A percentile compares a stretch with the other conserved stretches of the same genome.
phyloP scores from a whole-genome alignment of 2,329 filamentous ascomycete species.

The Alternaria ventricosa region DNA sequence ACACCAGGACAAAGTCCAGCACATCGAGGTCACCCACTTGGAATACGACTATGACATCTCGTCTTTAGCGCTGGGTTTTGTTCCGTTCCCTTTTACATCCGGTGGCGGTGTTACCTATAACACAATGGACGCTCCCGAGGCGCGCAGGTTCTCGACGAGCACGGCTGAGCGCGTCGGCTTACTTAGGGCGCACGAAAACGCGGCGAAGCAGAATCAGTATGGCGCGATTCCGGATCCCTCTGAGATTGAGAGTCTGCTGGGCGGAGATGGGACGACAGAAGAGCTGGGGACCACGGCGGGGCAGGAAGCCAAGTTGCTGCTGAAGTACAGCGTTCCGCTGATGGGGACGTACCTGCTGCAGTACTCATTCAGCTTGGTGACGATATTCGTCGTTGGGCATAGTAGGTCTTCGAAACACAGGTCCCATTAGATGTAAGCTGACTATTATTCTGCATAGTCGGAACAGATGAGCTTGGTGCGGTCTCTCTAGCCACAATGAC shows the following conservation, averaged over 20 bases:
- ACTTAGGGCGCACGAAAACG: conserved; percentile 27
- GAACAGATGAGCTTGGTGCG: conserved; percentile 60
- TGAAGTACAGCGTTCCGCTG: conserved; percentile 57
- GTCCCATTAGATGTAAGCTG: background rate
- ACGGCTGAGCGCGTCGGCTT: conserved; percentile 37
- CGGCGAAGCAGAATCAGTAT: conserved; percentile 32
- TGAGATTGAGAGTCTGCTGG: conserved; percentile 37
- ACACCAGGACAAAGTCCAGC: conserved; percentile 1
- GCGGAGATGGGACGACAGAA: conserved; percentile 26
- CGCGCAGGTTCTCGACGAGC: conserved; percentile 39
- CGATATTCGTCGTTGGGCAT: conserved; percentile 60
- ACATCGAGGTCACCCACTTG: conserved; percentile 1
- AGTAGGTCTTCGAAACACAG: conserved; percentile 15
- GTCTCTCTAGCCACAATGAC: conserved; percentile 61
- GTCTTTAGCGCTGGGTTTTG: conserved; percentile 29
- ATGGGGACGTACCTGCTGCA: conserved; percentile 62
- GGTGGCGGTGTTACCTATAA: conserved; percentile 25
- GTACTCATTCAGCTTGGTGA: conserved; percentile 60
- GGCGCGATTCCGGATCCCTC: conserved; percentile 33
- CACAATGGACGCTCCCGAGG: conserved; percentile 41
- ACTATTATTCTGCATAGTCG: conserved; percentile 33
- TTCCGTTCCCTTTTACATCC: conserved; percentile 29
- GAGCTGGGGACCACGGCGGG: conserved; percentile 32
- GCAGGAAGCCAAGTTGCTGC: conserved; percentile 43
- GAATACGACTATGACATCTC: conserved; percentile 28